These are phyloP conservation scores for Artemisia argyi DNA, from an alignment of 129 eudicot genomes.

Conservation along the genomic window DNA sequence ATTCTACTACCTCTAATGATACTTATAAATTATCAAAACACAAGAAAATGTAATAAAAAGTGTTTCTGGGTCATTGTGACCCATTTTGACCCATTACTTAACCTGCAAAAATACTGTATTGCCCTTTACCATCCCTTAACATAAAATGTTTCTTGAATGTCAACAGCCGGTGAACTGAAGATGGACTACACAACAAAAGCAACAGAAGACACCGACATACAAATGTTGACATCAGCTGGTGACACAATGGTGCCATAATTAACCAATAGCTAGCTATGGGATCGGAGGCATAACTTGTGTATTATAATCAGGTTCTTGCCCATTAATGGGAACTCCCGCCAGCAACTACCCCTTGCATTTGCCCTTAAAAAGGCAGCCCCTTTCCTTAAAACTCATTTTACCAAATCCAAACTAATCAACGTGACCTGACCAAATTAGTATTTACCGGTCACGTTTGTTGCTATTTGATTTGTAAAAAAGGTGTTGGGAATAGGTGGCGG, in stretches of 20 bases:
- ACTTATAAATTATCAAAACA: too few species aligned
- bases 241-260: slow-evolving; percentile 71
- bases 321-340: slow-evolving; percentile 21
- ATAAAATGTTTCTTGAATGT: slow-evolving; percentile 7
- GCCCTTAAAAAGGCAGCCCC: slow-evolving; percentile 28
- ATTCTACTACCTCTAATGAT: too few species aligned
- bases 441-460: not conserved
- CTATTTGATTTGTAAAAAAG: slow-evolving; percentile 22
- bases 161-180: slow-evolving; percentile 45
- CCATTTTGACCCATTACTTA: not conserved
- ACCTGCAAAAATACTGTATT: not conserved
- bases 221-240: slow-evolving; percentile 57
- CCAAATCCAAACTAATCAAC: slow-evolving; percentile 14
- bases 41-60: too few species aligned
- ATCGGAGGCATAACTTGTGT: slow-evolving; percentile 49
- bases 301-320: slow-evolving; percentile 50
- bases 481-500: slow-evolving; percentile 23
- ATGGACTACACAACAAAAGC: slow-evolving; percentile 43
- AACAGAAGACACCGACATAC: slow-evolving; percentile 57
- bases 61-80: not conserved
- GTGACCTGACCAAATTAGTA: slow-evolving; percentile 5
- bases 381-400: slow-evolving; percentile 17
- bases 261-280: slow-evolving; percentile 14
- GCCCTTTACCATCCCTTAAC: not conserved
- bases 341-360: slow-evolving; percentile 13